phyloP scores from a whole-genome alignment of 2,329 filamentous ascomycete species.

The Corinectria fuckeliana region DNA sequence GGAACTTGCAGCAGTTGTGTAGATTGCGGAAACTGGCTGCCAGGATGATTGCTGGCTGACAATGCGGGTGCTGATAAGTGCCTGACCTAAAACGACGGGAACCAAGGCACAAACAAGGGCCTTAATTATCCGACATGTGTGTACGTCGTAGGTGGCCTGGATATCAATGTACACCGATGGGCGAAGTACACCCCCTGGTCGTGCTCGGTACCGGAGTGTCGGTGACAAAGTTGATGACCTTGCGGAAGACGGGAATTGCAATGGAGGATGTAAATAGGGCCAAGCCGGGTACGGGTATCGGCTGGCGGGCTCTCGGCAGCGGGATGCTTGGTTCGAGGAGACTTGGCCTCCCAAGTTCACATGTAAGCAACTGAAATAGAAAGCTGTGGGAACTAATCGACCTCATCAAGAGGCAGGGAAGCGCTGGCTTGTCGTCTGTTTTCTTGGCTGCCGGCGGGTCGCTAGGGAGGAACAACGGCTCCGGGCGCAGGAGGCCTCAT shows the following conservation, averaged over 20 bases:
- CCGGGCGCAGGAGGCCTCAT: conserved; percentile 22
- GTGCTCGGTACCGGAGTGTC: conserved; percentile 6
- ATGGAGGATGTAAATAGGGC: neutral
- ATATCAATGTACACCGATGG: neutral
- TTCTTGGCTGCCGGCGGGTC: conserved; percentile 17
- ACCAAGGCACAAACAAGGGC: neutral
- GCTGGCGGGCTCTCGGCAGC: neutral
- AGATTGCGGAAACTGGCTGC: neutral
- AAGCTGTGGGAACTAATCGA: neutral
- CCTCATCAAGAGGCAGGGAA: neutral
- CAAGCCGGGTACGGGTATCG: conserved; percentile 4
- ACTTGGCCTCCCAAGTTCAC: neutral
- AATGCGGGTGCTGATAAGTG: neutral
- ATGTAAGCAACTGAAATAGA: neutral
- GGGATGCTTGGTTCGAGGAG: neutral
- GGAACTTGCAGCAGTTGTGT: neutral
- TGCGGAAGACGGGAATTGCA: neutral
- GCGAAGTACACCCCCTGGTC: neutral
- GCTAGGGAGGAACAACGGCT: conserved; percentile 12
- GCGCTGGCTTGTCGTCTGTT: neutral
- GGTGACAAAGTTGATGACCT: conserved; percentile 1
- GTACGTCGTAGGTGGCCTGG: too few species aligned
- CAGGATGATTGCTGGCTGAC: neutral
- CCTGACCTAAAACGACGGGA: neutral
- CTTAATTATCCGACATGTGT: neutral